Evolutionary conservation across 345 rosid genomes (phyloP).

Genomic region (Citrus unshiu): DNA sequence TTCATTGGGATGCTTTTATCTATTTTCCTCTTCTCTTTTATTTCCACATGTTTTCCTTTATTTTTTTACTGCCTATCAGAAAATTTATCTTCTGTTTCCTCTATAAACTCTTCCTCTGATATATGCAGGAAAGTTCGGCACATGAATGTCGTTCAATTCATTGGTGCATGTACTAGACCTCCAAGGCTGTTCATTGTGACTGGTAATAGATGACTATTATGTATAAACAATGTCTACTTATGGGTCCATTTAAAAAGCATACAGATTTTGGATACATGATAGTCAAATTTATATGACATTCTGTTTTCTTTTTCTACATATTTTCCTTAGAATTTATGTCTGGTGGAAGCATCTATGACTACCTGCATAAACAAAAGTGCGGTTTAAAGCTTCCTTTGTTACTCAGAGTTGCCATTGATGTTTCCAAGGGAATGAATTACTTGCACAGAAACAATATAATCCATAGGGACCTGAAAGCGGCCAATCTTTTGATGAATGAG

Average conservation of each 20-base stretch:
- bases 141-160: slow-evolving; percentile 56
- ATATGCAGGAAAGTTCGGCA: slow-evolving; percentile 56
- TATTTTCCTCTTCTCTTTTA: not conserved
- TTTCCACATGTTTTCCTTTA: not conserved
- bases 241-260: not conserved
- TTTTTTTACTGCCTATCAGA: not conserved
- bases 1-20: not conserved
- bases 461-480: slow-evolving; percentile 65
- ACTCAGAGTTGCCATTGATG: slow-evolving; percentile 60
- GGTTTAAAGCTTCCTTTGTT: slow-evolving; percentile 45
- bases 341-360: slow-evolving; percentile 66
- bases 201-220: slow-evolving; percentile 28
- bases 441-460: slow-evolving; percentile 54
- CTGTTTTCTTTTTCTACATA: not conserved
- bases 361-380: slow-evolving; percentile 53
- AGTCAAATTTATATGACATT: not conserved
- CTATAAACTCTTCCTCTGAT: slow-evolving; percentile 6
- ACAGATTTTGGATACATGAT: not conserved
- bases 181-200: slow-evolving; percentile 58
- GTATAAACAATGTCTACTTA: not conserved
- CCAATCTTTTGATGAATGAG: slow-evolving; percentile 72
- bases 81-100: not conserved
- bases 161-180: slow-evolving; percentile 61
- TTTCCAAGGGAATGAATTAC: slow-evolving; percentile 69
- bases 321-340: slow-evolving; percentile 49